These are phyloP conservation scores for Pezicula neosporulosa DNA, from an alignment of 2,329 filamentous ascomycete species.

Conservation along the genomic window DNA sequence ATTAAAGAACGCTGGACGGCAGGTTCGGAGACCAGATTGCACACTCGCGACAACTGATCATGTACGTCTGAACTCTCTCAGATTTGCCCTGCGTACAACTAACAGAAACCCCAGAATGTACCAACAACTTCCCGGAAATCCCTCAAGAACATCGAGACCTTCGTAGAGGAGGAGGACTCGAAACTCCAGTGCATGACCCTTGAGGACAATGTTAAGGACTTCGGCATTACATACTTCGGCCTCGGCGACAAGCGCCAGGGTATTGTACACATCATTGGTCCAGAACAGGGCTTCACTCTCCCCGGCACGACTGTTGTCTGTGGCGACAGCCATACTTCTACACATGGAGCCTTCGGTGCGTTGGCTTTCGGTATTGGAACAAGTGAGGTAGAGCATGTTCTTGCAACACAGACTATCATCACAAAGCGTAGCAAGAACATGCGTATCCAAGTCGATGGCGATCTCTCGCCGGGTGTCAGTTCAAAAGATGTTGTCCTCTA, in stretches of 20 bases:
- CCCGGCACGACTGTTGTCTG: conserved; percentile 96
- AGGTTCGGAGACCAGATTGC: conserved; percentile 91
- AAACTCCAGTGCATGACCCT: conserved; percentile 91
- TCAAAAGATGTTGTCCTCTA: conserved; percentile 95
- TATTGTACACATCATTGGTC: conserved; percentile 97
- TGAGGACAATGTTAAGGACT: conserved; percentile 96
- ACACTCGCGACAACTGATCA: conserved; percentile 96
- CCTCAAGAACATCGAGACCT: conserved; percentile 89
- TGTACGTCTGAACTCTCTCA: conserved; percentile 50
- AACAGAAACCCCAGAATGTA: conserved; percentile 64
- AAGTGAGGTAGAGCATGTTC: conserved; percentile 96
- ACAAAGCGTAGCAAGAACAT: conserved; percentile 98
- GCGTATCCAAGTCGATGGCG: conserved; percentile 91
- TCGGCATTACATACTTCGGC: conserved; percentile 95
- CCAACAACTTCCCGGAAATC: conserved; percentile 87
- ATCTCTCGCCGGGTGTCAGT: conserved; percentile 85
- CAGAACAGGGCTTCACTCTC: conserved; percentile 97
- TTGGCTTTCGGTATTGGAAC: conserved; percentile 97
- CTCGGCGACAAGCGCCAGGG: conserved; percentile 95
- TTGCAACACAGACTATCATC: conserved; percentile 93
- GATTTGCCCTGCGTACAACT: background rate
- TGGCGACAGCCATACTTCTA: conserved; percentile 97
- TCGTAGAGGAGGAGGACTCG: conserved; percentile 93
- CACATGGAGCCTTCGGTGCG: conserved; percentile 92
- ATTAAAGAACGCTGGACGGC: conserved; percentile 80